Evolutionary conservation across 768 basidiomycete genomes (phyloP).

Genomic region (Suillus occidentalis): DNA sequence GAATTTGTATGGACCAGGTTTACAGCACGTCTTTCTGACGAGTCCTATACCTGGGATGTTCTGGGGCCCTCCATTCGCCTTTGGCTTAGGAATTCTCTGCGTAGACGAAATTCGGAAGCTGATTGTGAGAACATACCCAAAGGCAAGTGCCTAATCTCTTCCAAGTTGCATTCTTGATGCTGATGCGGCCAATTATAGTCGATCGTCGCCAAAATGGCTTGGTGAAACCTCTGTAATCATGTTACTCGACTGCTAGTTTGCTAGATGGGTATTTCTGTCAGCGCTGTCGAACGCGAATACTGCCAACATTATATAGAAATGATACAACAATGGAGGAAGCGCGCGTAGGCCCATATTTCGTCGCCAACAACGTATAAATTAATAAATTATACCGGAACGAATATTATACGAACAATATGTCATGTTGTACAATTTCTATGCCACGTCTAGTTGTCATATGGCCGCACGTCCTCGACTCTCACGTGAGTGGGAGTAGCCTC

Average conservation of each 20-base stretch:
- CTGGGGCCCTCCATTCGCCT: constrained; percentile 48
- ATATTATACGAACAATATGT: no score
- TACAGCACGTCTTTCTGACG: constrained; percentile 44
- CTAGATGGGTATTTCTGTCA: no score
- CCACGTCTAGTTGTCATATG: no score
- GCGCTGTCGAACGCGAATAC: no score
- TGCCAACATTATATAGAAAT: no score
- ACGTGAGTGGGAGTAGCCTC: no score
- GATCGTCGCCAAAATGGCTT: constrained; percentile 38
- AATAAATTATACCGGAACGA: no score
- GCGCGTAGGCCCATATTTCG: no score
- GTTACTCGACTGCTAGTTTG: neutral
- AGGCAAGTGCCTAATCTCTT: constrained; percentile 26
- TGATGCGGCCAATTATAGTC: constrained; percentile 26
- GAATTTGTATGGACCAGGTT: constrained; percentile 44
- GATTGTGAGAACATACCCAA: constrained; percentile 43
- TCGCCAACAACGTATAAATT: no score
- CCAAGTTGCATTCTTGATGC: neutral
- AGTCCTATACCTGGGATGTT: constrained; percentile 46
- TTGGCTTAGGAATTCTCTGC: constrained; percentile 40
- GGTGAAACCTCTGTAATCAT: constrained; percentile 22
- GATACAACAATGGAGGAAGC: no score
- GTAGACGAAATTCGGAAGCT: constrained; percentile 48
- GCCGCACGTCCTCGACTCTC: no score
- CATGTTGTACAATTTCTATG: no score